Evolutionary conservation across 768 basidiomycete genomes (phyloP).

Genomic region (Boletellus emodensis): DNA sequence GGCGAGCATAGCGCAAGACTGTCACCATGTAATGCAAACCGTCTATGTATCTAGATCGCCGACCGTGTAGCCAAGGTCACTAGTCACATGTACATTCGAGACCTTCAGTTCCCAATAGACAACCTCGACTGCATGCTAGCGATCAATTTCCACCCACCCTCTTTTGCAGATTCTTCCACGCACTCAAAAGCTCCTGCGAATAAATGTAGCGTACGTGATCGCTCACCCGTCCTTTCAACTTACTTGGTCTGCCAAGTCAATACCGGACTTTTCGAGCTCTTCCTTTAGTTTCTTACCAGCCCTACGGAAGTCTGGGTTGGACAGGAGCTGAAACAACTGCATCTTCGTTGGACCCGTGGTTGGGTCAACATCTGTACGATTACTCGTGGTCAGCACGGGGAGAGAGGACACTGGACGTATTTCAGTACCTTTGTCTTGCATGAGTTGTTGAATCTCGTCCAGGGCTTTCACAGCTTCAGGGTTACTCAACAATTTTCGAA

Average conservation of each 20-base stretch:
- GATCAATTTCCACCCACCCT: constrained; percentile 20
- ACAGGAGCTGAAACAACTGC: constrained; percentile 52
- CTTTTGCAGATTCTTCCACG: constrained; percentile 33
- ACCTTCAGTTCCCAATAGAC: too few relatives aligned
- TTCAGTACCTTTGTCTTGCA: constrained; percentile 46
- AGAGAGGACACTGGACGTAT: background rate
- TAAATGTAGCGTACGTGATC: background rate
- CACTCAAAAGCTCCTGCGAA: constrained; percentile 45
- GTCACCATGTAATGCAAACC: background rate
- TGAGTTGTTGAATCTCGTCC: constrained; percentile 38
- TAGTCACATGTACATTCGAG: background rate
- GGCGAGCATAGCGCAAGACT: constrained; percentile 6
- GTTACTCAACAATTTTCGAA: constrained; percentile 45
- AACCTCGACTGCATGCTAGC: background rate
- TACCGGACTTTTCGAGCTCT: constrained; percentile 54
- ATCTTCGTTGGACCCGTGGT: constrained; percentile 44
- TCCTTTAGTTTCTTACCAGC: constrained; percentile 43
- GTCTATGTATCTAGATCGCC: background rate
- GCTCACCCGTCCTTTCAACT: constrained; percentile 8
- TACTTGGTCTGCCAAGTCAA: constrained; percentile 57
- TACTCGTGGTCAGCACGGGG: background rate
- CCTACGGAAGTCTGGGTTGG: constrained; percentile 49
- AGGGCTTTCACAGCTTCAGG: constrained; percentile 51
- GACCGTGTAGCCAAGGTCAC: background rate
- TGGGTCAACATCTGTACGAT: constrained; percentile 44